phyloP scores from a whole-genome alignment of 805 yeast genomes.

The Ogataea methanolica region DNA sequence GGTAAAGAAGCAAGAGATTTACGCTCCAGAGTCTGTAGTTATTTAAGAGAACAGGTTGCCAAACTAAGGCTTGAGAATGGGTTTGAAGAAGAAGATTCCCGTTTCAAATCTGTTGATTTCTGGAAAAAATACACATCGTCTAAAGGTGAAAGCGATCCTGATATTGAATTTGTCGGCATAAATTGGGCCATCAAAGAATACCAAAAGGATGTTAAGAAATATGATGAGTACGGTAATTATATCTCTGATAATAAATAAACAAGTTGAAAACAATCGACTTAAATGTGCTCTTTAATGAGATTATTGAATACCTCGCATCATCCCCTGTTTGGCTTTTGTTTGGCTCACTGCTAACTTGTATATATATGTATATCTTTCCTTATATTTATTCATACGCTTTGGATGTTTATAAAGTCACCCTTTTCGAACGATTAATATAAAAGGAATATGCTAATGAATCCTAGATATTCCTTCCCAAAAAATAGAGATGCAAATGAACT shows the following conservation, averaged over 20 bases:
- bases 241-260: constrained; percentile 7
- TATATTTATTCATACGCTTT: too few species aligned
- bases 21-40: constrained; percentile 66
- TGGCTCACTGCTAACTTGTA: too few species aligned
- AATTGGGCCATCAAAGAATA: constrained; percentile 79
- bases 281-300: too few species aligned
- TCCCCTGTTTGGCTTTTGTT: too few species aligned
- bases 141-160: constrained; percentile 66
- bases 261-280: too few species aligned
- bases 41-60: constrained; percentile 58
- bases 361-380: too few species aligned
- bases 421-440: too few species aligned
- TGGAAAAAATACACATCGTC: constrained; percentile 67
- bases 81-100: constrained; percentile 57
- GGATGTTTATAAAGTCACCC: too few species aligned
- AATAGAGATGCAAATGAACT: too few species aligned
- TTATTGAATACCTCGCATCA: too few species aligned
- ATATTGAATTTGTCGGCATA: constrained; percentile 65
- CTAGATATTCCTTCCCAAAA: too few species aligned
- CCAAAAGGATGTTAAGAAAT: constrained; percentile 39
- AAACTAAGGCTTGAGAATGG: constrained; percentile 37
- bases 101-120: constrained; percentile 63
- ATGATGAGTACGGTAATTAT: constrained; percentile 30
- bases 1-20: constrained; percentile 64
- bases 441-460: too few species aligned